phyloP scores from a whole-genome alignment of 2,329 filamentous ascomycete genomes.

The Hypomyces perniciosus region DNA sequence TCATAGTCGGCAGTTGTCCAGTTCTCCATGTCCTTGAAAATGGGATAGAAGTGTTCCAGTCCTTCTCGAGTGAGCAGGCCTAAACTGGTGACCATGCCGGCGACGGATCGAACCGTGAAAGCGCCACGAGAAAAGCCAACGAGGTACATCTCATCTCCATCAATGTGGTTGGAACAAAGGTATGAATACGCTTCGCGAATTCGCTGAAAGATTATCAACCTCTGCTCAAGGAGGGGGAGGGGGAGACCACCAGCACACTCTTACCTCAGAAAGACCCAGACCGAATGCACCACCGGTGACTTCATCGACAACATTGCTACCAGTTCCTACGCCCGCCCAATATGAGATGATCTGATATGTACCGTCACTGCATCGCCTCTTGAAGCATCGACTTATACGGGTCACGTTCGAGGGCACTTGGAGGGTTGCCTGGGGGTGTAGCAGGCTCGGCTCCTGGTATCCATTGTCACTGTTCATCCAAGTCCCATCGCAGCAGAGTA shows the following conservation, averaged over 20 bases:
- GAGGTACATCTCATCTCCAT: slow-evolving; percentile 51
- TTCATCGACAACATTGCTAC: slow-evolving; percentile 42
- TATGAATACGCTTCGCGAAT: slow-evolving; percentile 59
- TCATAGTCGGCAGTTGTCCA: slow-evolving; percentile 41
- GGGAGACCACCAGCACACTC: slow-evolving; percentile 8
- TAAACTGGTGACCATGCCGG: slow-evolving; percentile 45
- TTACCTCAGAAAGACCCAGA: slow-evolving; percentile 46
- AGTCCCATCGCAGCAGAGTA: slow-evolving; percentile 49
- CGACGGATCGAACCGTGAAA: slow-evolving; percentile 52
- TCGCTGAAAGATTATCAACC: slow-evolving; percentile 27
- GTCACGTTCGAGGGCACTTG: slow-evolving; percentile 56
- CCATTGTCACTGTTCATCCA: slow-evolving; percentile 50
- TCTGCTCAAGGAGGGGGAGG: not conserved
- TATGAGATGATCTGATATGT: slow-evolving; percentile 55
- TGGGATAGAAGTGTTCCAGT: slow-evolving; percentile 48
- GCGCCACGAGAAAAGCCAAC: slow-evolving; percentile 54
- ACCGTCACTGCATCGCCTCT: slow-evolving; percentile 43
- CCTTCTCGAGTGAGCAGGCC: slow-evolving; percentile 48
- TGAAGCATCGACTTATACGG: slow-evolving; percentile 52
- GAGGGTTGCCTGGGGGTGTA: slow-evolving; percentile 33
- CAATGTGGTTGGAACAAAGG: slow-evolving; percentile 54
- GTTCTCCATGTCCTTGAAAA: slow-evolving; percentile 52
- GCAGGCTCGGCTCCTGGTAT: slow-evolving; percentile 34
- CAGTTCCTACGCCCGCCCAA: slow-evolving; percentile 54
- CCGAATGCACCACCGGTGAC: slow-evolving; percentile 52